A percentile compares a stretch with the other conserved stretches of the same genome.
Evolutionary conservation across 495 filamentous ascomycete species (phyloP).

Genomic region (Jackrogersella minutella): DNA sequence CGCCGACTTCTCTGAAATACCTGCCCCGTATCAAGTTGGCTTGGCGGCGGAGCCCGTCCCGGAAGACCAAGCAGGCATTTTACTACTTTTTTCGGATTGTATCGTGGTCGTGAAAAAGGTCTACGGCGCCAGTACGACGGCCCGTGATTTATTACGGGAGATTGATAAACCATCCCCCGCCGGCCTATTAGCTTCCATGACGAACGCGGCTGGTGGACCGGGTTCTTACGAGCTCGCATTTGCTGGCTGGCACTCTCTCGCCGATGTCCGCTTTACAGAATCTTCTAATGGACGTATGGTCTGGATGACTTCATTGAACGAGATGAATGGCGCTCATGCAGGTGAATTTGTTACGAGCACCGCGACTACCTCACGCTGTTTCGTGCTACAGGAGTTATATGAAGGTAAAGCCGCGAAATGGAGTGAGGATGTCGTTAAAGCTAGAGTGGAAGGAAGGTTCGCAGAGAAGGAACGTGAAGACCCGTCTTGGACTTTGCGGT

Average conservation of each 20-base stretch:
- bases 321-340: slow-evolving; percentile 60
- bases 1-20: slow-evolving; percentile 79
- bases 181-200: slow-evolving; percentile 62
- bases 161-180: slow-evolving; percentile 75
- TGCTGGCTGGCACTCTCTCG: slow-evolving; percentile 73
- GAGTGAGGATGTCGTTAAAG: slow-evolving; percentile 86
- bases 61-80: slow-evolving; percentile 65
- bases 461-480: slow-evolving; percentile 80
- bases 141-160: slow-evolving; percentile 81
- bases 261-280: slow-evolving; percentile 76
- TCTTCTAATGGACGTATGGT: slow-evolving; percentile 74
- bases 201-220: slow-evolving; percentile 60
- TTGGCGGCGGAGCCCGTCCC: slow-evolving; percentile 43
- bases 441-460: slow-evolving; percentile 84
- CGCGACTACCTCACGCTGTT: slow-evolving; percentile 63
- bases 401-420: slow-evolving; percentile 79
- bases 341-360: slow-evolving; percentile 58
- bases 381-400: slow-evolving; percentile 75
- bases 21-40: slow-evolving; percentile 68
- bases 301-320: slow-evolving; percentile 71
- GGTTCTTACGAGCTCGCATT: slow-evolving; percentile 74
- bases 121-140: slow-evolving; percentile 66
- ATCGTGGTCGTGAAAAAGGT: slow-evolving; percentile 78
- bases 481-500: slow-evolving; percentile 79
- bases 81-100: slow-evolving; percentile 86